Conservation (phyloP, 495 filamentous ascomycete genomes). For the Penicillium maclennaniae region DNA sequence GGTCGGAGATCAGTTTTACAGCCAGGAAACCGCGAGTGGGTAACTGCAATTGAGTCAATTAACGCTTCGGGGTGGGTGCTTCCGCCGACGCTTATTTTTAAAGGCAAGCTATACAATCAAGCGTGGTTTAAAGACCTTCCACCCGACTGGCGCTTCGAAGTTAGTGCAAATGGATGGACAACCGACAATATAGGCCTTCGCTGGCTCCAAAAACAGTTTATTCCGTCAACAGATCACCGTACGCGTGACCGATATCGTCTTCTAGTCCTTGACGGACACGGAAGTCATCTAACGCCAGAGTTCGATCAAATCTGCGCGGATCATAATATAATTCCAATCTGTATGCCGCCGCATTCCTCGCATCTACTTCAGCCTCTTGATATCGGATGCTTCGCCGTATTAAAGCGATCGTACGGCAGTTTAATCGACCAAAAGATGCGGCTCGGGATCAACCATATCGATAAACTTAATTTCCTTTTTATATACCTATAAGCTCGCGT, state of each 20-base stretch:
- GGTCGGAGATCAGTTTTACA: slow-evolving; percentile 19
- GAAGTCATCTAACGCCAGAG: slow-evolving; percentile 19
- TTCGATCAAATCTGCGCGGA: slow-evolving; percentile 18
- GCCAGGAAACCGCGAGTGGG: slow-evolving; percentile 11
- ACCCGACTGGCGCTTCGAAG: slow-evolving; percentile 22
- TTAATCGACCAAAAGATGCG: not conserved
- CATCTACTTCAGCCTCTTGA: slow-evolving; percentile 27
- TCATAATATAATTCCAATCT: slow-evolving; percentile 22
- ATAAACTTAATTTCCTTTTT: not conserved
- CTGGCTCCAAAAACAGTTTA: slow-evolving; percentile 15
- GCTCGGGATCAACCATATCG: slow-evolving; percentile 4
- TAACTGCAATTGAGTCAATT: slow-evolving; percentile 33
- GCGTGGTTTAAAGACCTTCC: slow-evolving; percentile 28
- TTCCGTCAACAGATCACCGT: slow-evolving; percentile 7
- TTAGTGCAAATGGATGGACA: slow-evolving; percentile 32
- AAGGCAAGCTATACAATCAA: slow-evolving; percentile 2
- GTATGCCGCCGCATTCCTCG: slow-evolving; percentile 23
- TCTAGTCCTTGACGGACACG: slow-evolving; percentile 28
- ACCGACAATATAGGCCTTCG: slow-evolving; percentile 21
- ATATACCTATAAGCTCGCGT: not conserved
- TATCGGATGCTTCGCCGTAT: not conserved
- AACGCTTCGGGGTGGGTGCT: slow-evolving; percentile 20
- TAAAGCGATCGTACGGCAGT: slow-evolving; percentile 1
- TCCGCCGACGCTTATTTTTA: slow-evolving; percentile 33
- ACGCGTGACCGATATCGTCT: slow-evolving; percentile 15